Percentiles rank a stretch among this genome's conserved stretches.
These are phyloP conservation scores for Nicotiana knightiana DNA, from an alignment of 257 asterid genomes.

Conservation along the genomic window DNA sequence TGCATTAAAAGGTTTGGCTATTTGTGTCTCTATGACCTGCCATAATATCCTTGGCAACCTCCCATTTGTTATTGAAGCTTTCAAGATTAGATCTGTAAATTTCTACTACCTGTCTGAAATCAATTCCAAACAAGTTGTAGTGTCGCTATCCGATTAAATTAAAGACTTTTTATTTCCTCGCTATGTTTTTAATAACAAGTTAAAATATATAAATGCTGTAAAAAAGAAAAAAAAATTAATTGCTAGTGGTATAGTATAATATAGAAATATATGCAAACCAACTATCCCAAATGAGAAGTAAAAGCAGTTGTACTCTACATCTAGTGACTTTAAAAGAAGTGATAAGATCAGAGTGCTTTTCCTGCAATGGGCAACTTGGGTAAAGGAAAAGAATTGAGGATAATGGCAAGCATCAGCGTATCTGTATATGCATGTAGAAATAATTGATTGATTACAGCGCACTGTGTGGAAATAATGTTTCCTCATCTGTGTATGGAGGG, in stretches of 20 bases:
- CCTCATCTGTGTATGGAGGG: conserved; percentile 4
- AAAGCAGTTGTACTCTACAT: not conserved
- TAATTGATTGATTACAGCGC: conserved; percentile 22
- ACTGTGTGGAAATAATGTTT: conserved; percentile 12
- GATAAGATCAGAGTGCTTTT: not conserved
- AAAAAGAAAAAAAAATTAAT: too few relatives aligned
- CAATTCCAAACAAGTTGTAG: not conserved
- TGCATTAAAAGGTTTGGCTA: not conserved
- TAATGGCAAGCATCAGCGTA: not conserved
- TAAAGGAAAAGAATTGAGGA: not conserved
- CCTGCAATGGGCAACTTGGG: not conserved
- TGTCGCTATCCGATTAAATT: not conserved
- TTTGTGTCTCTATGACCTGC: not conserved
- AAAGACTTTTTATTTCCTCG: not conserved
- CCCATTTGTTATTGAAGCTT: not conserved
- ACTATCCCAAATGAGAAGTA: not conserved
- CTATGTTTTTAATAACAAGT: too few relatives aligned
- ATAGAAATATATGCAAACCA: too few relatives aligned
- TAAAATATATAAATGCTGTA: too few relatives aligned
- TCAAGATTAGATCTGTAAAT: not conserved
- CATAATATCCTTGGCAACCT: not conserved
- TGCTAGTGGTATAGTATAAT: too few relatives aligned
- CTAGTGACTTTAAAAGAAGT: not conserved
- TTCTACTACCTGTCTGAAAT: not conserved
- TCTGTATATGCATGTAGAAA: conserved; percentile 20